Conservation (phyloP, 169 alveolate genomes). For the Plasmodium berghei region DNA sequence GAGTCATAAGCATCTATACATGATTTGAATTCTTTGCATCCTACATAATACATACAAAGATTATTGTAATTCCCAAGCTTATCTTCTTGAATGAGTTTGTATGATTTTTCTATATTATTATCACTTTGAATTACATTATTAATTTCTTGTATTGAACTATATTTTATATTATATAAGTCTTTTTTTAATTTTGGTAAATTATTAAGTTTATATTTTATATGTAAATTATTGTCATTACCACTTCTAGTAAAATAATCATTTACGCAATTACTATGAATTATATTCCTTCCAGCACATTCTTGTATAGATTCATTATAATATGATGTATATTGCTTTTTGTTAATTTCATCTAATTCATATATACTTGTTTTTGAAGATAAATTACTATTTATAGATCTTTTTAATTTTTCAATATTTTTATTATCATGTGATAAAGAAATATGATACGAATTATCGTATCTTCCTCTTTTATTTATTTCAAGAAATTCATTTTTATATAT, state of each 20-base stretch:
- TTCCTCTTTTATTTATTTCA: constrained; percentile 41
- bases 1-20: constrained; percentile 61
- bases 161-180: constrained; percentile 32
- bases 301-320: constrained; percentile 36
- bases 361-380: constrained; percentile 17
- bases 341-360: constrained; percentile 24
- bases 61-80: constrained; percentile 1
- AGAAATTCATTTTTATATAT: constrained; percentile 63
- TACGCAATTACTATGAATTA: constrained; percentile 59
- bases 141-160: constrained; percentile 75
- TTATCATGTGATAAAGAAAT: constrained; percentile 16
- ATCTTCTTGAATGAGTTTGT: constrained; percentile 1
- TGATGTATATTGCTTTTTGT: constrained; percentile 55
- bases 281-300: constrained; percentile 4
- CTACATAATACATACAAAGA: constrained; percentile 59
- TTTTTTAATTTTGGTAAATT: constrained; percentile 41
- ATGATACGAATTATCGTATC: constrained; percentile 11
- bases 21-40: constrained; percentile 67
- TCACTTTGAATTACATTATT: constrained; percentile 4
- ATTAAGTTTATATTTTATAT: constrained; percentile 45
- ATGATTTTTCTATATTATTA: constrained; percentile 10
- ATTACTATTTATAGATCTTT: constrained; percentile 24
- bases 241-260: constrained; percentile 59
- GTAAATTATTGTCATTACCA: constrained; percentile 27
- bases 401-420: constrained; percentile 32